Base-by-base conservation (phyloP, 768 basidiomycete species). In the Hortiboletus campestris region DNA sequence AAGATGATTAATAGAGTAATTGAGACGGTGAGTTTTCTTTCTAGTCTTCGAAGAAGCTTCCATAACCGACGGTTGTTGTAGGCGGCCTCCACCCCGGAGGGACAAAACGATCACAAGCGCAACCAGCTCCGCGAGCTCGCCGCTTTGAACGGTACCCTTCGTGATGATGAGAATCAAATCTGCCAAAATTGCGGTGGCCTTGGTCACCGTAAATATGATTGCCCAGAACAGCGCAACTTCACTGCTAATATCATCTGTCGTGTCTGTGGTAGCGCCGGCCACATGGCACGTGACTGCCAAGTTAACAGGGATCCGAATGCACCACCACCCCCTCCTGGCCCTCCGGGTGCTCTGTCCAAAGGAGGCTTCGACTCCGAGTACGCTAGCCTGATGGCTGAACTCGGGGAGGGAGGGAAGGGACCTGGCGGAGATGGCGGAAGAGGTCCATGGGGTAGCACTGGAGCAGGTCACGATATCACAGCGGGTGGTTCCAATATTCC, bases 191-290 rank as follows among this genome's bases (percentile, higher is more conserved):
- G 91, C 71, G 93, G 91, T 67, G 88, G 88, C 50, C 83, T 94
- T 61, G 94, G 94, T 56, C 95, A 98, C 70, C 89, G 96, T 75
- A 95, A 98, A 84, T 98, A 94, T 77, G 97, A 98, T 74, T 99
- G 97, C 72, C 94, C 95, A 17, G 93, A 98, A 76, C 93, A 97
- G 74, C 87, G 91, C 73, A 97, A 97, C 78, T 98, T 94, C 77
- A 95, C 93, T 63, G 97, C 97, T 77, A 96, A 96, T 79, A 95
- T 99, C 78, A 96, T 98, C 69, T 99, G 97, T 80, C 94, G 94
- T 68, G 85, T 95, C 67, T 99, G 97, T 73, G 96, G 96, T 58
- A 95, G 93, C 67, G 94, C 94, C 39, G 96, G 97, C 36, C 96
- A 98, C 76, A 98, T 99, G 96, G 96, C 95, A 47, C 88, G 95